Conservation (phyloP, 2,329 filamentous ascomycete genomes). For the Apiospora marii region DNA sequence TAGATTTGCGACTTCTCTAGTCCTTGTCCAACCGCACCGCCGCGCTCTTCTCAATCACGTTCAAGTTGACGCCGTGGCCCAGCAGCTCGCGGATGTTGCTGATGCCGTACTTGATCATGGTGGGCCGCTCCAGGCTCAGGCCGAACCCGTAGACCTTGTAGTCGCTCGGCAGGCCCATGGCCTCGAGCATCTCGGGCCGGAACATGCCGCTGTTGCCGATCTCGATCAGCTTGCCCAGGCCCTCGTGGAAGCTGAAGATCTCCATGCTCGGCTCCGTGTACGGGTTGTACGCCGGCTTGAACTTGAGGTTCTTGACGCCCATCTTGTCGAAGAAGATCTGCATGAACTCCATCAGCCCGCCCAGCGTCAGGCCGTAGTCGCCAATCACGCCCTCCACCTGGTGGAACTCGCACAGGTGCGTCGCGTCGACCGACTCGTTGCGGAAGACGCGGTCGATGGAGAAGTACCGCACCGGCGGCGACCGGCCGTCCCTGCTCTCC, state of each 20-base stretch:
- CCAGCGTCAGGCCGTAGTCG: slow-evolving; percentile 91
- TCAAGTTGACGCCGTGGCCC: slow-evolving; percentile 93
- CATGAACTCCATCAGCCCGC: slow-evolving; percentile 92
- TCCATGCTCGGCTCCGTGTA: slow-evolving; percentile 98
- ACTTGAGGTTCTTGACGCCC: slow-evolving; percentile 82
- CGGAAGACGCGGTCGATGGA: slow-evolving; percentile 97
- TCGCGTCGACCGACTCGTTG: slow-evolving; percentile 96
- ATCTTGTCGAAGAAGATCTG: slow-evolving; percentile 96
- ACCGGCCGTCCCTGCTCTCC: slow-evolving; percentile 72
- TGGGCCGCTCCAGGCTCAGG: slow-evolving; percentile 88
- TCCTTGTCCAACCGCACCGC: slow-evolving; percentile 90
- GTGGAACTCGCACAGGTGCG: slow-evolving; percentile 97
- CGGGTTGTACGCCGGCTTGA: slow-evolving; percentile 94
- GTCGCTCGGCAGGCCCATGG: slow-evolving; percentile 92
- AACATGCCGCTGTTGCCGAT: slow-evolving; percentile 99
- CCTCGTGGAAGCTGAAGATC: slow-evolving; percentile 94
- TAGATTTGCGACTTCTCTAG: slow-evolving; percentile 47
- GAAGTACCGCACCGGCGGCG: slow-evolving; percentile 86
- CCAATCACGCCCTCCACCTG: slow-evolving; percentile 99
- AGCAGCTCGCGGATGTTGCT: slow-evolving; percentile 92
- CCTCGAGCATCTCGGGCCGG: slow-evolving; percentile 94
- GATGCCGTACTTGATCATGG: slow-evolving; percentile 95
- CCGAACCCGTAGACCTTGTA: slow-evolving; percentile 96
- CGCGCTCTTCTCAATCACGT: slow-evolving; percentile 90
- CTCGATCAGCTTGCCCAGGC: slow-evolving; percentile 89